Evolutionary conservation across 805 yeast species (phyloP), one percentile per base, ranked within the genome.

Genomic region (Candida parachauliodes): DNA sequence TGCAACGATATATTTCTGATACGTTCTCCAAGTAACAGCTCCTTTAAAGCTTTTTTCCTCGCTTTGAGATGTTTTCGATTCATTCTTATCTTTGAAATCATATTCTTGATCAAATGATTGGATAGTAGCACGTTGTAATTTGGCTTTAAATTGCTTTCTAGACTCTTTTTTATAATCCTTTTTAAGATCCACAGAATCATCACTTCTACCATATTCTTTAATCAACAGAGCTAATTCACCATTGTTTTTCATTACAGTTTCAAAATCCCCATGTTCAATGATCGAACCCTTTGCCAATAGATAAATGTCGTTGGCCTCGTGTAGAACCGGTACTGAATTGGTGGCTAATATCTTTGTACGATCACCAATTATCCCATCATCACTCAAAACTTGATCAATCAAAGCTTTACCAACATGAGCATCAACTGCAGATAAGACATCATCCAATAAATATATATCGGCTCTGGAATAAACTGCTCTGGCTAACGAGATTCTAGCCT

Each of bases 201-300:
- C 47, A n/a, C 49, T 41, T 17, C 49, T 43, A 8, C 63, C 60
- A 37, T 56, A 60, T 32, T 64, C 70, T 6, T 42, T 43, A 28
- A 62, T 55, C 39, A 65, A 50, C 9, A 44, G 43, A 5, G 58
- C 55, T 22, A 74, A 57, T 8, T 58, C 62, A 1, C 70, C 59
- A 9, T 54, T 56, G 7, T 34, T 32, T 10, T 48, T 49, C 69
- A 73, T 54, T 14, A 78, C 69, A 33, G 73, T 72, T 5, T 61
- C 52, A 51, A 72, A 83, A 5, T 68, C 62, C 8, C 87, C 67
- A 11, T 52, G 43, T 42, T 66, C 72, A 11, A 48, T 41, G 17
- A 65, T 56, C 14, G 48, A 43, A 5, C 64, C 63, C 16, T 39
- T 44, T 25, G 50, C 49, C 38, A 66, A 49, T 38, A 62, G 50